Evolutionary conservation across 2,329 filamentous ascomycete genomes (phyloP), one percentile per base, ranked within the genome.

Genomic region (Colletotrichum plurivorum): DNA sequence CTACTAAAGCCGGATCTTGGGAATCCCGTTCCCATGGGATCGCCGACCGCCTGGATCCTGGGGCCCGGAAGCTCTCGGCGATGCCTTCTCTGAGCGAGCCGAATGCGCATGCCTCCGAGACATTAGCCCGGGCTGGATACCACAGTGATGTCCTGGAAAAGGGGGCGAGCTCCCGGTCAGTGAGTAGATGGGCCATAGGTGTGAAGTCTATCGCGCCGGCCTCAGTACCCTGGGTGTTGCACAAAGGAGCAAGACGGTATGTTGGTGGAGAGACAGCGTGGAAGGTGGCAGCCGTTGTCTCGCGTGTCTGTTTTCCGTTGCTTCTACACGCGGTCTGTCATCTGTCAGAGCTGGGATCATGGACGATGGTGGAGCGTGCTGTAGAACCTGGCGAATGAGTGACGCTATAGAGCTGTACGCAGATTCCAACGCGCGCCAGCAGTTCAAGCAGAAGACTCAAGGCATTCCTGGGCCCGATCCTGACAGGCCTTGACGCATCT

Each of bases 41-140:
- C 52, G 67, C 62, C 56, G 56, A 55, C 39, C 55, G 60, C 55
- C 51, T 53, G 67, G 67, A 49, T 61, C 41, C 41, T 56, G 62
- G 45, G 20, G 25, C 45, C 31, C 49, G 53, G 53, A 67, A 58
- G 49, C 57, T 18, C 43, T 16, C 13, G 18, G 15, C n/a, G 46
- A 31, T 51, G n/a, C 20, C 20, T 20, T 9, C 6, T 15, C n/a
- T 58, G 41, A 46, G 27, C 18, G 48, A 46, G 20, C 43, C 22
- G 39, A 49, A 48, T 15, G 15, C n/a, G 53, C 53, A 61, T 20
- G 41, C 57, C 53, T 48, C 67, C 67, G 67, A 70, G 64, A 69
- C 67, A 68, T 13, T 49, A n/a, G 16, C 4, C 49, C 20, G n/a
- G 9, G 39, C n/a, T n/a, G 20, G 43, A 46, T 36, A 20, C 31